Conservation (phyloP, 768 basidiomycete genomes). For the Russula earlei region DNA sequence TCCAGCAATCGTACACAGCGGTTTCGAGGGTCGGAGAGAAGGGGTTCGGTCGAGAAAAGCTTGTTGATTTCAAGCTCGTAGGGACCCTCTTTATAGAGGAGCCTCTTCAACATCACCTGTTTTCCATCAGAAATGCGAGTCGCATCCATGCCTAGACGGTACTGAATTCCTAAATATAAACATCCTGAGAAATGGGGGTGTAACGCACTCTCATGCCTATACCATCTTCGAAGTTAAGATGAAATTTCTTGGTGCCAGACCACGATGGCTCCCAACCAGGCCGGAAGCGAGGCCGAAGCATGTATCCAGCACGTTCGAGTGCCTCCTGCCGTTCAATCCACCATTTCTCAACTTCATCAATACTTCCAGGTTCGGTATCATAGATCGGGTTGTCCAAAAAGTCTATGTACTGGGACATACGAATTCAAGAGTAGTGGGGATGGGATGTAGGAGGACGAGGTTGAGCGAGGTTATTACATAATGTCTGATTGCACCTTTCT, state of each 20-base stretch:
- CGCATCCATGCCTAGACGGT: background rate
- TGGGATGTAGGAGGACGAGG: too few species aligned
- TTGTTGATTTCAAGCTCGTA: background rate
- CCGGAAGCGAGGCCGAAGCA: slow-evolving; percentile 1
- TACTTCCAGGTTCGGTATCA: background rate
- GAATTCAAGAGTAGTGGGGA: too few species aligned
- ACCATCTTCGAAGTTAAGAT: background rate
- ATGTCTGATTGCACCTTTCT: too few species aligned
- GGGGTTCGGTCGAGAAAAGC: background rate
- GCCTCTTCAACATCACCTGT: background rate
- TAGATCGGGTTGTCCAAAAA: background rate
- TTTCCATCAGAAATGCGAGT: background rate
- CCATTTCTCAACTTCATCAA: background rate
- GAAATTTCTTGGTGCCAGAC: background rate
- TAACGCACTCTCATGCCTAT: background rate
- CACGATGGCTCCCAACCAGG: slow-evolving; percentile 2
- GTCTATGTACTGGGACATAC: background rate
- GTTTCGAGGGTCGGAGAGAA: background rate
- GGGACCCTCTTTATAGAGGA: background rate
- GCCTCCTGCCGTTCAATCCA: background rate
- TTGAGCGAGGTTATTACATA: too few species aligned
- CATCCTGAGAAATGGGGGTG: background rate
- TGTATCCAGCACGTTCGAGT: background rate
- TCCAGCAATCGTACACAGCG: background rate
- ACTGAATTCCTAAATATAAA: background rate